Base-by-base conservation (phyloP, 2,329 filamentous ascomycete genomes). In the Lachnellula suecica region DNA sequence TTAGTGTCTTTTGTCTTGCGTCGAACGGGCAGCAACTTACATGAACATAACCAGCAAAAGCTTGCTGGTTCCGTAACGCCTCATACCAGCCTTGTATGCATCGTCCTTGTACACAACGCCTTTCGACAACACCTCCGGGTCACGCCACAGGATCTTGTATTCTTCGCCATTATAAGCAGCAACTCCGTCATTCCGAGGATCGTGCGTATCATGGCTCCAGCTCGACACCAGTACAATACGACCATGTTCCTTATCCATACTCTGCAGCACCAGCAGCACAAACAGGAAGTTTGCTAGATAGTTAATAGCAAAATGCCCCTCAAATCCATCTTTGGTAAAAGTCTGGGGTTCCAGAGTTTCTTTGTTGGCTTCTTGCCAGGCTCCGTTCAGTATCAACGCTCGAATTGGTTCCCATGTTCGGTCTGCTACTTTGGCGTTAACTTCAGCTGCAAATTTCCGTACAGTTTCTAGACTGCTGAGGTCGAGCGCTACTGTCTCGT, bases 261-360 rank as follows among this genome's bases (percentile, higher is more conserved):
- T 67, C 47, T 63, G 59, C 20, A 71, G 56, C 8, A 70, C 54
- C 24, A 69, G 45, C 20, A 70, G 40, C 1, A 64, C 62, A 15
- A 71, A 54, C 19, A 70, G 62, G 51, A 66, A 70, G 43, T 69
- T 65, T 1, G 62, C 57, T 8, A 70, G 62, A 53, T 69, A 71
- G 49, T 65, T 68, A 41, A 59, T 52, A 38, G 64, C 62, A 40
- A 69, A 70, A 9, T 63, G 60, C 53, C 61, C 65, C 40, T 71
- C 68, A 41, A 63, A 65, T 8, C 67, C 66, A 38, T 71, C 69
- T 2, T 59, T 51, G 11, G 64, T 68, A 44, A 66, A 67, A 7
- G 58, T 59, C 34, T 63, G 64, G 2, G 58, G 54, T 31, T 29
- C 44, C 31, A 57, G 47, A 15, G 51, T 56, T 47, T 52, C 45